Percentiles rank a stretch among this genome's conserved stretches.
These are phyloP conservation scores for Adansonia digitata DNA, from an alignment of 345 rosid species.

Conservation along the genomic window DNA sequence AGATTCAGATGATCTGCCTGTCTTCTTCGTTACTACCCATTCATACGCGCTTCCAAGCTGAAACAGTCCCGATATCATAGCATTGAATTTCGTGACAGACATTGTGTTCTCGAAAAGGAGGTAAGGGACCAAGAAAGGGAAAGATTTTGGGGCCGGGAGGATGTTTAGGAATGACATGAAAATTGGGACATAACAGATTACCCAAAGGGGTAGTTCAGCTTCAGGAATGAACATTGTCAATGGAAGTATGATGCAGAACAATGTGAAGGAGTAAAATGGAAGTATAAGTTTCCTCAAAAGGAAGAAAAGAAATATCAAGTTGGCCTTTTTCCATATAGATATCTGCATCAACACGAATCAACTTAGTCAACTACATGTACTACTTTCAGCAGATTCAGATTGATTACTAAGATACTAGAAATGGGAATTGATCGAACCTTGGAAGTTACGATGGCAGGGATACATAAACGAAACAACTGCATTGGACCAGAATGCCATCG, in stretches of 20 bases:
- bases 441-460: constrained; percentile 64
- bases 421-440: constrained; percentile 38
- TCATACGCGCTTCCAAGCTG: constrained; percentile 90
- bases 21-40: constrained; percentile 87
- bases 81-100: constrained; percentile 93
- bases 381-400: neutral
- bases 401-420: neutral
- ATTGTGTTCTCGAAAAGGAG: constrained; percentile 87
- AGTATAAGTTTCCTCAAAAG: constrained; percentile 80
- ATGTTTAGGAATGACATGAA: constrained; percentile 79
- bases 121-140: constrained; percentile 89
- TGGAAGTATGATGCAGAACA: constrained; percentile 87
- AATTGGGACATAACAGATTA: constrained; percentile 75
- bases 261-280: constrained; percentile 89
- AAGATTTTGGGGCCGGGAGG: constrained; percentile 72
- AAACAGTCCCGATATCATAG: constrained; percentile 86
- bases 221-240: constrained; percentile 88
- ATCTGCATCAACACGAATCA: constrained; percentile 40
- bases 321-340: constrained; percentile 63
- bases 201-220: constrained; percentile 84
- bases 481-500: constrained; percentile 97
- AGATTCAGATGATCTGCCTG: constrained; percentile 81
- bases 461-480: constrained; percentile 82
- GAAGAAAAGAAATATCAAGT: constrained; percentile 79
- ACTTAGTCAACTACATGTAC: neutral